phyloP scores from a whole-genome alignment of 805 yeast genomes.

The Metschnikowia borealis region DNA sequence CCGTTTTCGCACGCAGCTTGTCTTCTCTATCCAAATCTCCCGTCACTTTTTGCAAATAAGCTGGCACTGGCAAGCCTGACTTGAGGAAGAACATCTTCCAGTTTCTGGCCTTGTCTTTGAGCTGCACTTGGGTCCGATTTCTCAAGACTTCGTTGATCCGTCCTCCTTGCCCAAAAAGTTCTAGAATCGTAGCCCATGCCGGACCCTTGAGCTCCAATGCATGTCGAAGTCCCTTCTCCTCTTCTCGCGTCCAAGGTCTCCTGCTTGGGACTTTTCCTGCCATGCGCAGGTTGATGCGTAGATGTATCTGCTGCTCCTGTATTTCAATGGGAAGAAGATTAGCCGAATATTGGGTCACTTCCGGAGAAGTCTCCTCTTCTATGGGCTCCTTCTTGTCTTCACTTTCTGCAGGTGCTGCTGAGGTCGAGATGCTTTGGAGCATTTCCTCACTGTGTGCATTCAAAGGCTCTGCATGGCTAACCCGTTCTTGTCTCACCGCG shows the following conservation, averaged over 20 bases:
- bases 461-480: background rate
- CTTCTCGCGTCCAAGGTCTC: slow-evolving; percentile 83
- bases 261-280: slow-evolving; percentile 35
- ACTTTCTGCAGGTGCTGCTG: background rate
- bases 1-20: slow-evolving; percentile 33
- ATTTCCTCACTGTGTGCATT: slow-evolving; percentile 18
- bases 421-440: slow-evolving; percentile 5
- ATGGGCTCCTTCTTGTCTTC: background rate
- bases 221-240: slow-evolving; percentile 76
- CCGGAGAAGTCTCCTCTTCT: slow-evolving; percentile 14
- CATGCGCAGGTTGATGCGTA: slow-evolving; percentile 32
- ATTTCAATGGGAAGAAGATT: slow-evolving; percentile 41
- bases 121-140: slow-evolving; percentile 84
- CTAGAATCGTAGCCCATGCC: slow-evolving; percentile 88
- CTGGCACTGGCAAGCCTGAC: slow-evolving; percentile 72
- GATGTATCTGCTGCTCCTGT: slow-evolving; percentile 40
- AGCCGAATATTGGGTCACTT: slow-evolving; percentile 27
- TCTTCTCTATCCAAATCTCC: slow-evolving; percentile 70
- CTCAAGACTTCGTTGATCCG: slow-evolving; percentile 75
- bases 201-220: slow-evolving; percentile 87
- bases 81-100: slow-evolving; percentile 87
- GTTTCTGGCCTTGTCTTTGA: slow-evolving; percentile 94
- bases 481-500: slow-evolving; percentile 5
- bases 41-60: slow-evolving; percentile 75
- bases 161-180: slow-evolving; percentile 93